Evolutionary conservation across 1,284 basidiomycete species (phyloP).

Genomic region (Sporisorium reilianum): DNA sequence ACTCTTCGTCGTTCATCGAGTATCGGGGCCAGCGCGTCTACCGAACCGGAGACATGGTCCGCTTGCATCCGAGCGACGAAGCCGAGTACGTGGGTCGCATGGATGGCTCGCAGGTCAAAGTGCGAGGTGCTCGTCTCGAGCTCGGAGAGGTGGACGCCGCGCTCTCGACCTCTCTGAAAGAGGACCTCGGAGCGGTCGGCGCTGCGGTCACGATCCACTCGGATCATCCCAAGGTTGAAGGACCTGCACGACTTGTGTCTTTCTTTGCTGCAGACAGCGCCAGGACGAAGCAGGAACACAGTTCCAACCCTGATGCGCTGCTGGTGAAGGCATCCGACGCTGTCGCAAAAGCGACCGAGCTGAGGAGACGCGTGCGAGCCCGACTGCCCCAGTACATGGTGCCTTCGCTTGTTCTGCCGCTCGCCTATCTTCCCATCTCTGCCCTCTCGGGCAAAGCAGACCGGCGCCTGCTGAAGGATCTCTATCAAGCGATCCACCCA

Average conservation of each 20-base stretch:
- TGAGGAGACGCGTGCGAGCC: conserved; percentile 32
- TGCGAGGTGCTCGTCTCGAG: conserved; percentile 65
- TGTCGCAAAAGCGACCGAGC: conserved; percentile 1
- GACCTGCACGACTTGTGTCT: conserved; percentile 48
- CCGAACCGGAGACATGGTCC: conserved; percentile 63
- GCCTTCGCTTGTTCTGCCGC: conserved; percentile 54
- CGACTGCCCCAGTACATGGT: conserved; percentile 62
- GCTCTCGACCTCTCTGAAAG: conserved; percentile 17
- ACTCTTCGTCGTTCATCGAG: conserved; percentile 43
- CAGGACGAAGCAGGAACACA: conserved; percentile 16
- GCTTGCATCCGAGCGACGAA: conserved; percentile 53
- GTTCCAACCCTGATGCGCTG: conserved; percentile 5
- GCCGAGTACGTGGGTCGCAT: conserved; percentile 64
- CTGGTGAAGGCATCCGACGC: conserved; percentile 19
- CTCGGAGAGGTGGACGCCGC: conserved; percentile 61
- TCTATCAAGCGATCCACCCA: conserved; percentile 37
- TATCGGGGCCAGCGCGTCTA: conserved; percentile 47
- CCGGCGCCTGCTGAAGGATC: conserved; percentile 29
- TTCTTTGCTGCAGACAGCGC: conserved; percentile 39
- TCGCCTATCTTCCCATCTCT: conserved; percentile 54
- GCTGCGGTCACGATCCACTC: conserved; percentile 45
- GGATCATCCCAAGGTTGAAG: conserved; percentile 38
- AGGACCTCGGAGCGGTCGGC: conserved; percentile 16
- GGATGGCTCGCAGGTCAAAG: conserved; percentile 63
- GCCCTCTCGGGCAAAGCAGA: conserved; percentile 62